These are phyloP conservation scores for Xerocomellus amylosporus DNA, from an alignment of 768 basidiomycete genomes.

Conservation along the genomic window DNA sequence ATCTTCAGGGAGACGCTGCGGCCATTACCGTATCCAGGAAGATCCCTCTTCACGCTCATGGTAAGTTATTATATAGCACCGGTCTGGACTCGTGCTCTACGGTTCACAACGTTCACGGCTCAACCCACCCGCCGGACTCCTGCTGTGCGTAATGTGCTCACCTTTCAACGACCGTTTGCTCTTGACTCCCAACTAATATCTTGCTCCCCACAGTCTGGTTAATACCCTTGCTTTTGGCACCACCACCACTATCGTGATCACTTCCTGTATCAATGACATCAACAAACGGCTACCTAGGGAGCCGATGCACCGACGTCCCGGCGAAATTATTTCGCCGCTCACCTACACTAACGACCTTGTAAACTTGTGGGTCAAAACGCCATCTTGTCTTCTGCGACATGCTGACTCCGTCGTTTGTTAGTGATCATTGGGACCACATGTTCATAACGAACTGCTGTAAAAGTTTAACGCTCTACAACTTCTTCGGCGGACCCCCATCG, in stretches of 20 bases:
- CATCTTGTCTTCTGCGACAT: not conserved
- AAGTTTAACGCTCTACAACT: constrained; percentile 53
- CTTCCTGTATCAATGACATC: constrained; percentile 39
- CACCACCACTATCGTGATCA: constrained; percentile 22
- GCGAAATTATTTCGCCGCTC: constrained; percentile 57
- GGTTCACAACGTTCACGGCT: constrained; percentile 5
- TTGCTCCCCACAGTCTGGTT: constrained; percentile 15
- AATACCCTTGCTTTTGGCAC: constrained; percentile 23
- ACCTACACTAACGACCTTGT: constrained; percentile 46
- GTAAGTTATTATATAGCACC: constrained; percentile 18
- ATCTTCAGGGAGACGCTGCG: constrained; percentile 16
- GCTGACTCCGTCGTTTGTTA: constrained; percentile 25
- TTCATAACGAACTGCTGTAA: constrained; percentile 51
- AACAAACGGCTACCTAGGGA: constrained; percentile 43
- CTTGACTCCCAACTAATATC: constrained; percentile 10
- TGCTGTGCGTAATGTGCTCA: constrained; percentile 21
- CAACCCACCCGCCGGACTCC: constrained; percentile 13
- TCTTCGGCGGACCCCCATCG: constrained; percentile 48
- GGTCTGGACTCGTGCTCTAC: constrained; percentile 1
- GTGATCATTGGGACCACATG: constrained; percentile 72
- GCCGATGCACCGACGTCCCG: constrained; percentile 43
- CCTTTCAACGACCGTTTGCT: constrained; percentile 17
- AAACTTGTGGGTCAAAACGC: constrained; percentile 46
- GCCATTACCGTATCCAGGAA: constrained; percentile 9
- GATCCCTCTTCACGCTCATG: not conserved